Evolutionary conservation across 495 filamentous ascomycete species (phyloP).

Genomic region (Lichina pygmaea): DNA sequence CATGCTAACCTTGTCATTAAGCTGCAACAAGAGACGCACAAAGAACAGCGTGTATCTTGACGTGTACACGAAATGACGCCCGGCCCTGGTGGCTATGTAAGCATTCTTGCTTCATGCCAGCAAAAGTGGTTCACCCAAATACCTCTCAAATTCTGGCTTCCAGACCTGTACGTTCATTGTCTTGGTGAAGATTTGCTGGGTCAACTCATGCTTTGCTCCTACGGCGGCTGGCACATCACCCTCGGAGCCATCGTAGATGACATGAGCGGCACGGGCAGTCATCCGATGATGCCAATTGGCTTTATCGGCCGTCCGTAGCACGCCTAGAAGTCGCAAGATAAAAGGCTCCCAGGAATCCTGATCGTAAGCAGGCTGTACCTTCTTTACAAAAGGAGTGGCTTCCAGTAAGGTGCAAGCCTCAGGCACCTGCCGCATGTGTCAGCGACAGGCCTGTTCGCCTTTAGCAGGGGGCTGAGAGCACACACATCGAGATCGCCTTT

Average conservation of each 20-base stretch:
- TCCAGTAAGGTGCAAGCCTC: conserved; percentile 26
- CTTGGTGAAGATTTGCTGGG: conserved; percentile 77
- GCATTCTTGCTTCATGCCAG: neutral
- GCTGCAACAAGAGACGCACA: conserved; percentile 38
- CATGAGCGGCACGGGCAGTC: conserved; percentile 47
- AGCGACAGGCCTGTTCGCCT: neutral
- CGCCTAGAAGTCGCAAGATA: conserved; percentile 41
- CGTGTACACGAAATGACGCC: conserved; percentile 84
- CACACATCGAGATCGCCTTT: conserved; percentile 9
- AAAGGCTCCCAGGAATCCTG: conserved; percentile 47
- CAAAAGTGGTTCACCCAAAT: neutral
- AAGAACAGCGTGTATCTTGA: conserved; percentile 70
- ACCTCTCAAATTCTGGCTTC: conserved; percentile 75
- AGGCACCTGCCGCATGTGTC: conserved; percentile 10
- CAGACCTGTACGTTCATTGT: conserved; percentile 88
- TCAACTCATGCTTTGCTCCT: conserved; percentile 48
- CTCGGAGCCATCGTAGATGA: conserved; percentile 35
- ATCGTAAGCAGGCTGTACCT: conserved; percentile 17
- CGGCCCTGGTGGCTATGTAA: conserved; percentile 17
- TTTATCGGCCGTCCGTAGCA: conserved; percentile 66
- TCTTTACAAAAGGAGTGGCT: conserved; percentile 27
- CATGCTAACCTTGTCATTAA: conserved; percentile 52
- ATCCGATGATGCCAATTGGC: conserved; percentile 95
- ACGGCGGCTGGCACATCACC: conserved; percentile 20
- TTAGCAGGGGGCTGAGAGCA: conserved; percentile 2